A percentile compares a stretch with the other conserved stretches of the same genome.
These are phyloP conservation scores for Blastobotrys capitulatus DNA, from an alignment of 1,139 yeast species.

Conservation along the genomic window DNA sequence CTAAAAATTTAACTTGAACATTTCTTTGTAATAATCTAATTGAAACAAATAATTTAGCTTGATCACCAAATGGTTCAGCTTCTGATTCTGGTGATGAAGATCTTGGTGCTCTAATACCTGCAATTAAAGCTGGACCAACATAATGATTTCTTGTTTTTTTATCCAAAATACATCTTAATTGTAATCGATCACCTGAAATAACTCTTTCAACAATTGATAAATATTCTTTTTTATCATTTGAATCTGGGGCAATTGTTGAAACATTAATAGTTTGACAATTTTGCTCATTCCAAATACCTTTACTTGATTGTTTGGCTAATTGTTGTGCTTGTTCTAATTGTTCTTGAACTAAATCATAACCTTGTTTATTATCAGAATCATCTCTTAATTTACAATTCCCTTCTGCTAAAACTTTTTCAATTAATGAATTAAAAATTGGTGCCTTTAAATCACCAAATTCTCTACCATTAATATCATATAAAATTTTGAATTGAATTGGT, in stretches of 20 bases:
- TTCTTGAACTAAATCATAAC: slow-evolving; percentile 37
- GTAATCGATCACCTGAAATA: slow-evolving; percentile 69
- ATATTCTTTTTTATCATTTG: slow-evolving; percentile 36
- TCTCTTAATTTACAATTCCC: slow-evolving; percentile 65
- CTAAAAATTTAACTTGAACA: slow-evolving; percentile 54
- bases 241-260: slow-evolving; percentile 36
- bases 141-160: slow-evolving; percentile 37
- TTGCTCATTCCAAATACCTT: slow-evolving; percentile 50
- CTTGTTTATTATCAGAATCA: slow-evolving; percentile 36
- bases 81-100: slow-evolving; percentile 43
- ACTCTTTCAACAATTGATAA: slow-evolving; percentile 68
- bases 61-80: slow-evolving; percentile 53
- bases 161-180: slow-evolving; percentile 49
- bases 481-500: slow-evolving; percentile 54
- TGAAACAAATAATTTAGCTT: slow-evolving; percentile 62
- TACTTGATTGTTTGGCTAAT: slow-evolving; percentile 43
- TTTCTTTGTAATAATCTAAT: slow-evolving; percentile 60
- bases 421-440: slow-evolving; percentile 57
- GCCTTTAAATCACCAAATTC: slow-evolving; percentile 71
- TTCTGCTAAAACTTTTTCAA: slow-evolving; percentile 49
- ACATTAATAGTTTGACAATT: slow-evolving; percentile 30
- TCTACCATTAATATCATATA: slow-evolving; percentile 50
- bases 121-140: slow-evolving; percentile 57
- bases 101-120: slow-evolving; percentile 71
- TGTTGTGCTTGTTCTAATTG: slow-evolving; percentile 42